A percentile compares a stretch with the other conserved stretches of the same genome.
Conservation (phyloP, 768 basidiomycete genomes). For the Fistulinella prunicolor region DNA sequence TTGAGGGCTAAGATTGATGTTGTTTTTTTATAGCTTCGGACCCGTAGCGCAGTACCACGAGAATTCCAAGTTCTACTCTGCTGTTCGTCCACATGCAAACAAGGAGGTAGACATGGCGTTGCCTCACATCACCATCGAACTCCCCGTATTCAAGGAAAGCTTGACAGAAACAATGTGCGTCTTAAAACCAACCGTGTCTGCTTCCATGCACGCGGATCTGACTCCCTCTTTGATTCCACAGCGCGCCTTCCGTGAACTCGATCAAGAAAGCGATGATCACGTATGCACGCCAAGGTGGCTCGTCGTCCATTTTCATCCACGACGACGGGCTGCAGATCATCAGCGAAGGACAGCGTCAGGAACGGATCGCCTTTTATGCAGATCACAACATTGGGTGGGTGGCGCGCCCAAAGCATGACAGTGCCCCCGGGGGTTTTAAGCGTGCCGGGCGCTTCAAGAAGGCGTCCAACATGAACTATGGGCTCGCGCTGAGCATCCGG, state of each 20-base stretch:
- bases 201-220: not conserved
- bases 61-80: conserved; percentile 82
- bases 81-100: conserved; percentile 56
- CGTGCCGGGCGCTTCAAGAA: conserved; percentile 87
- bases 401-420: conserved; percentile 50
- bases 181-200: too few species aligned
- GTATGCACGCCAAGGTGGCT: conserved; percentile 64
- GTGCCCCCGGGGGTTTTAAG: conserved; percentile 25
- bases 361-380: conserved; percentile 51
- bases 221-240: conserved; percentile 25
- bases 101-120: conserved; percentile 58
- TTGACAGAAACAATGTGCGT: conserved; percentile 76
- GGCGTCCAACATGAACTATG: conserved; percentile 90
- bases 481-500: conserved; percentile 42
- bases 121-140: conserved; percentile 75
- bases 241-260: conserved; percentile 71
- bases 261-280: conserved; percentile 62
- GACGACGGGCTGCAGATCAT: conserved; percentile 60
- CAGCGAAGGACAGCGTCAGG: conserved; percentile 43
- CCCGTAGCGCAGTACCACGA: conserved; percentile 84
- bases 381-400: conserved; percentile 59
- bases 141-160: conserved; percentile 88
- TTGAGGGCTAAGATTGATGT: too few species aligned
- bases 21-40: too few species aligned
- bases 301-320: conserved; percentile 54